Evolutionary conservation across 202 grass and related monocot genomes (phyloP), one percentile per base, ranked within the genome.

Genomic region (Dendrocalamus latiflorus): DNA sequence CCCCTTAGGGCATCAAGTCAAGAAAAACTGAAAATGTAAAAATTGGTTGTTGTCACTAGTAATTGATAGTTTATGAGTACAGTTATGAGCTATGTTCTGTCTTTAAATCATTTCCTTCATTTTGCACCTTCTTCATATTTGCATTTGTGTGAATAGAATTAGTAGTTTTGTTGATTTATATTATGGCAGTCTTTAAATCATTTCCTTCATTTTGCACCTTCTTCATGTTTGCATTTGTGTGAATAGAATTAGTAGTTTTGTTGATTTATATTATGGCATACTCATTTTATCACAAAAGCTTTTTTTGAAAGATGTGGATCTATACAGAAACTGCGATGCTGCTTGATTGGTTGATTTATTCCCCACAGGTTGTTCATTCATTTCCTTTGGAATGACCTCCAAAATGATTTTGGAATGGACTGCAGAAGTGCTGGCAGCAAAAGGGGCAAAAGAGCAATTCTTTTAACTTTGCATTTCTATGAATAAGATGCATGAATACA

Each of bases 301-400:
- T 68, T 71, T 72, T 74, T 68, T 8, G 3, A 68, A 83, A 83
- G 63, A 74, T 60, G 56, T 53, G n/a, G 11, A 75, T 43, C 39
- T 75, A 74, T 54, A 61, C 47, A 70, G 15, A 86, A 83, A 68
- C 69, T 78, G 68, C 68, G 41, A 83, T 77, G 74, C 84, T 83
- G 68, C 84, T 90, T 90, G 88, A 86, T 86, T 90, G 44, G 53
- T 86, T 90, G 25, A 83, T 72, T 83, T 86, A 86, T 90, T 83
- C 51, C 84, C 53, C 75, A 90, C 79, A 90, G 79, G 84, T 83
- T 81, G 61, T 81, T 86, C 48, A 78, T 86, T 59, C 78, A 78
- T 83, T 86, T 86, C 74, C 12, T 86, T 74, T 61, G 83, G 88
- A 74, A 78, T 90, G 67, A 85, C 79, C 58, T 83, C 83, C 83